These are phyloP conservation scores for Linum usitatissimum DNA, from an alignment of 345 rosid genomes.

Conservation along the genomic window DNA sequence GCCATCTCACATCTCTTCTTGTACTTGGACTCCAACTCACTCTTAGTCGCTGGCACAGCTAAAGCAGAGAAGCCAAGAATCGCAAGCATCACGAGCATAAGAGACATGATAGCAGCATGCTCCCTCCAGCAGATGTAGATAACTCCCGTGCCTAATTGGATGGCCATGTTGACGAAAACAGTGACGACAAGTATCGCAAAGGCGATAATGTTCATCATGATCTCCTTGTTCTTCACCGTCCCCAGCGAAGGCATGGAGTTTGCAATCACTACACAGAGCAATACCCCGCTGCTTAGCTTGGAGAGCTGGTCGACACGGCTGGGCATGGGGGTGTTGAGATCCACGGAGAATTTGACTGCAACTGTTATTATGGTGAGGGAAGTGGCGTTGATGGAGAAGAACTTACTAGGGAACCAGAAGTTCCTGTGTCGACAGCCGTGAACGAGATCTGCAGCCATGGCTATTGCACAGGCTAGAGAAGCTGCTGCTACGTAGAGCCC, in stretches of 20 bases:
- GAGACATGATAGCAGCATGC: conserved; percentile 42
- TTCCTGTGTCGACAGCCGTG: conserved; percentile 46
- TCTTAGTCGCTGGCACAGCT: conserved; percentile 43
- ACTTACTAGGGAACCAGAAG: conserved; percentile 69
- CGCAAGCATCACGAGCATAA: conserved; percentile 47
- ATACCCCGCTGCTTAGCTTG: conserved; percentile 68
- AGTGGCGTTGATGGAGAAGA: conserved; percentile 65
- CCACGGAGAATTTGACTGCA: conserved; percentile 70
- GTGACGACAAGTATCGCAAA: conserved; percentile 65
- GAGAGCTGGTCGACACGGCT: conserved; percentile 68
- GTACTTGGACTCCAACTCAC: conserved; percentile 44
- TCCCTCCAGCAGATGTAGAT: conserved; percentile 50
- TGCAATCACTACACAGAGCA: conserved; percentile 68
- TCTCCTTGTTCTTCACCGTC: conserved; percentile 49
- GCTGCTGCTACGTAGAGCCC: conserved; percentile 76
- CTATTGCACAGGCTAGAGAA: conserved; percentile 53
- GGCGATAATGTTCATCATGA: conserved; percentile 47
- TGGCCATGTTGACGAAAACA: conserved; percentile 52
- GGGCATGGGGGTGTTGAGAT: conserved; percentile 90
- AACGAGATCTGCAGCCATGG: conserved; percentile 61
- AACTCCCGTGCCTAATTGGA: conserved; percentile 70
- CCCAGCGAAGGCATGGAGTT: conserved; percentile 88
- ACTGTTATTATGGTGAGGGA: conserved; percentile 60
- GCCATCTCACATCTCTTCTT: conserved; percentile 47
- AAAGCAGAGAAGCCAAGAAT: conserved; percentile 51